phyloP scores from a whole-genome alignment of 2,329 filamentous ascomycete species.

The Claviceps pusilla region DNA sequence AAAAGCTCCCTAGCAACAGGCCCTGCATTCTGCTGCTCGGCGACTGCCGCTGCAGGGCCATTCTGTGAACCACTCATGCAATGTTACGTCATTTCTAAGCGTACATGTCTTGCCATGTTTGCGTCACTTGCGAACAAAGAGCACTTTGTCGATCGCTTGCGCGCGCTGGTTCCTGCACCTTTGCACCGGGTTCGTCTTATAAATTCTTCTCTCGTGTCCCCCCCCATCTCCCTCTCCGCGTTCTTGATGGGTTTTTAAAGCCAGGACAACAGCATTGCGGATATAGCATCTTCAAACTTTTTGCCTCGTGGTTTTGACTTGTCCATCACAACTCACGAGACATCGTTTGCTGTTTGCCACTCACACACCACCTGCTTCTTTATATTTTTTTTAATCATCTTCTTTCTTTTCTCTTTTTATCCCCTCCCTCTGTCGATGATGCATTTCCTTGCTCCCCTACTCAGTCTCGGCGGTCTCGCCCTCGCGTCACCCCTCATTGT shows the following conservation, averaged over 20 bases:
- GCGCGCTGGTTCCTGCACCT: no score
- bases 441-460: background rate
- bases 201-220: background rate
- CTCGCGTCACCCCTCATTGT: conserved; percentile 10
- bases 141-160: no score
- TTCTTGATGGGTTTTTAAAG: background rate
- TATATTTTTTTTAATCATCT: background rate
- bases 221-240: no score
- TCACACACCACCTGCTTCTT: no score
- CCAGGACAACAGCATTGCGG: background rate
- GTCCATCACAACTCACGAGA: no score
- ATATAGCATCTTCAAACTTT: background rate
- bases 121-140: background rate
- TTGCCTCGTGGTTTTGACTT: background rate
- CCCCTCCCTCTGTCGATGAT: background rate
- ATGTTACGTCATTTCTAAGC: no score
- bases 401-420: no score
- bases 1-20: no score
- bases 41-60: no score
- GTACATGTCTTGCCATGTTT: background rate
- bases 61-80: no score
- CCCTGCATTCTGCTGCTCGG: no score
- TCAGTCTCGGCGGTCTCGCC: conserved; percentile 13
- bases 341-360: background rate
- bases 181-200: background rate